Percentiles rank a stretch among this genome's conserved stretches.
phyloP scores from a whole-genome alignment of 1,284 basidiomycete genomes.

The Ustilago sp. region DNA sequence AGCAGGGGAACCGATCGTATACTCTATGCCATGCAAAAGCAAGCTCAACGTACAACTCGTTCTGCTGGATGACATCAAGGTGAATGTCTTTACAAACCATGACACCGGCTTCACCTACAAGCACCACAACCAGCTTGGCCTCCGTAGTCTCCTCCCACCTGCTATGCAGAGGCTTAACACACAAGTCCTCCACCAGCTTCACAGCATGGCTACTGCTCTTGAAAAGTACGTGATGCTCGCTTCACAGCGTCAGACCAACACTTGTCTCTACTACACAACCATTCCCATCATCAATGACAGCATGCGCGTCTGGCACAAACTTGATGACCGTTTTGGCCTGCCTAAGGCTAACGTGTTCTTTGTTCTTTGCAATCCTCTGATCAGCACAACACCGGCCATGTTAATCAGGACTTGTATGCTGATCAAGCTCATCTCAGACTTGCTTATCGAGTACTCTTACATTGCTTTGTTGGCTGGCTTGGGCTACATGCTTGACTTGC shows the following conservation, averaged over 20 bases:
- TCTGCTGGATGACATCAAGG: constrained; percentile 24
- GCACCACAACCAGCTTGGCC: constrained; percentile 79
- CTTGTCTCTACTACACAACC: constrained; percentile 77
- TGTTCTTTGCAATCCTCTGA: constrained; percentile 64
- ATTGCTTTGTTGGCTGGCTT: constrained; percentile 93
- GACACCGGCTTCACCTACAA: constrained; percentile 77
- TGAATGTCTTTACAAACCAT: constrained; percentile 41
- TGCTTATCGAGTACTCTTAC: constrained; percentile 89
- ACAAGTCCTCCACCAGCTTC: constrained; percentile 78
- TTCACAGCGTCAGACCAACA: constrained; percentile 79
- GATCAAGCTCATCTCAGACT: constrained; percentile 86
- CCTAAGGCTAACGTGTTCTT: too few relatives aligned
- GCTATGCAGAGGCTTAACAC: constrained; percentile 72
- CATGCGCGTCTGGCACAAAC: too few relatives aligned
- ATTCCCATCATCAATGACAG: constrained; percentile 74
- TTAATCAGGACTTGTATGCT: constrained; percentile 76
- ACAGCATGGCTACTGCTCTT: constrained; percentile 77
- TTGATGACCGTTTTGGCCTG: too few relatives aligned
- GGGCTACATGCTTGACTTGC: constrained; percentile 79
- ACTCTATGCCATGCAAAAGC: constrained; percentile 40
- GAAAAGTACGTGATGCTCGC: constrained; percentile 86
- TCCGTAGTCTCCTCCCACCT: constrained; percentile 78
- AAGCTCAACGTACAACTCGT: constrained; percentile 31
- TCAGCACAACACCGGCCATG: constrained; percentile 67
- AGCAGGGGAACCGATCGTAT: constrained; percentile 24